Evolutionary conservation across 2,329 filamentous ascomycete genomes (phyloP), one percentile per base, ranked within the genome.

Genomic region (Claviceps africana): DNA sequence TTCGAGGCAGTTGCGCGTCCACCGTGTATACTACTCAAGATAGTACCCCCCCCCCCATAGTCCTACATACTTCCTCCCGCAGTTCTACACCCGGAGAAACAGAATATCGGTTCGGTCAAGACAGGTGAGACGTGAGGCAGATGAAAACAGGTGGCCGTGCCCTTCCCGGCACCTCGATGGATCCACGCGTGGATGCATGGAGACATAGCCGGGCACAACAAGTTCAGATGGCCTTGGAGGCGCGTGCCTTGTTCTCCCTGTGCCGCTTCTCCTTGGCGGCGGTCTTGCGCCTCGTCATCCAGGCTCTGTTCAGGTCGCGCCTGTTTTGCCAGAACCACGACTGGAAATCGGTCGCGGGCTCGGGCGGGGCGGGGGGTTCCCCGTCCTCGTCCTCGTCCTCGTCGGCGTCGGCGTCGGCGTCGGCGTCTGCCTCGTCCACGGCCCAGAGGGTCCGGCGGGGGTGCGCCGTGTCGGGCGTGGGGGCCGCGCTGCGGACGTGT

Each of bases 391-490:
- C 57, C 62, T 56, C 65, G 3, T 59, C 62, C 19, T 65, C 61
- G 17, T 60, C 60, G 4, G 63, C 64, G 7, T 65, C 63, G 0
- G 56, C 59, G 15, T 59, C 59, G 6, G 55, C 59, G 19, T 59
- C 61, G n/a, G 61, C 64, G 11, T 65, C 64, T 3, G 4, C 35
- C 3, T 17, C 63, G 1, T 65, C 64, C 68, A 11, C 72, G 67
- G 9, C 75, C 74, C 78, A 82, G 28, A 83, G n/a, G n/a, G n/a
- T n/a, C n/a, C n/a, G n/a, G n/a, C n/a, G n/a, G n/a, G 86, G 82
- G 54, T 89, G 82, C 1, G 88, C 88, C 0, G 93, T 97, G 63
- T 98, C 93, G 0, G 93, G 93, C 0, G 93, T 98, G 0, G 93
- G 93, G 2, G 93, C 93, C 6, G 89, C 89, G 64, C 89, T 96